Evolutionary conservation across 2,329 filamentous ascomycete species (phyloP).

Genomic region (Hypoxylon sp.): DNA sequence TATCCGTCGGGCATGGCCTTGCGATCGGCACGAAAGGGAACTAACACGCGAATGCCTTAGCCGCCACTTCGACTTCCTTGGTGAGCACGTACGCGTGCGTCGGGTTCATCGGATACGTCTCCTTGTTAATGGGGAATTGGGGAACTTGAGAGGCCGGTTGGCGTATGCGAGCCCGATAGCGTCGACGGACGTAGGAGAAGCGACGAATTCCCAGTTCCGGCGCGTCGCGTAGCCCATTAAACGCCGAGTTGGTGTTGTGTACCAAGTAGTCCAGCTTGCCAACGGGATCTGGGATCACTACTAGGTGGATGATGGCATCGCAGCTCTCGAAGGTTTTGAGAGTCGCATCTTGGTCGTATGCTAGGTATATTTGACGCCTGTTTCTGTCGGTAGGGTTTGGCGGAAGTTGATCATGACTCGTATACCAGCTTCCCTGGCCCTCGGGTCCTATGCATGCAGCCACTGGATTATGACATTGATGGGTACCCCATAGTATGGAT

Average conservation of each 20-base stretch:
- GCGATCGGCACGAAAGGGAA: slow-evolving; percentile 3
- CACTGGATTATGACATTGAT: too few species aligned
- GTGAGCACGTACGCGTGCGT: slow-evolving; percentile 4
- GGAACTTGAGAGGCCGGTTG: slow-evolving; percentile 5
- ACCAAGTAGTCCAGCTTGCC: slow-evolving; percentile 2
- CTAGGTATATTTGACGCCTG: not conserved
- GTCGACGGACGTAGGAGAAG: slow-evolving; percentile 12
- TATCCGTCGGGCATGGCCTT: slow-evolving; percentile 1
- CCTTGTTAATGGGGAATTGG: slow-evolving; percentile 9
- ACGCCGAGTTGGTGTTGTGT: slow-evolving; percentile 12
- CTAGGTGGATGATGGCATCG: slow-evolving; percentile 12
- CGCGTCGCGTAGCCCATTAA: slow-evolving; percentile 1
- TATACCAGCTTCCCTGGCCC: too few species aligned
- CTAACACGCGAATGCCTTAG: slow-evolving; percentile 9
- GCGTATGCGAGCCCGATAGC: slow-evolving; percentile 11
- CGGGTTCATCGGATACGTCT: slow-evolving; percentile 1
- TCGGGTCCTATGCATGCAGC: too few species aligned
- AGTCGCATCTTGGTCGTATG: slow-evolving; percentile 4
- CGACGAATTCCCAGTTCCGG: not conserved
- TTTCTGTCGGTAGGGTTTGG: not conserved
- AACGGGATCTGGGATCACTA: slow-evolving; percentile 1
- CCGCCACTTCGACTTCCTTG: slow-evolving; percentile 8
- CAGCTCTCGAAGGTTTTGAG: slow-evolving; percentile 6
- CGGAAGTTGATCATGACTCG: too few species aligned
- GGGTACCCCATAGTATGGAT: too few species aligned